These are phyloP conservation scores for Ampelocalamus luodianensis DNA, from an alignment of 176 grass and related monocot genomes.

Conservation along the genomic window DNA sequence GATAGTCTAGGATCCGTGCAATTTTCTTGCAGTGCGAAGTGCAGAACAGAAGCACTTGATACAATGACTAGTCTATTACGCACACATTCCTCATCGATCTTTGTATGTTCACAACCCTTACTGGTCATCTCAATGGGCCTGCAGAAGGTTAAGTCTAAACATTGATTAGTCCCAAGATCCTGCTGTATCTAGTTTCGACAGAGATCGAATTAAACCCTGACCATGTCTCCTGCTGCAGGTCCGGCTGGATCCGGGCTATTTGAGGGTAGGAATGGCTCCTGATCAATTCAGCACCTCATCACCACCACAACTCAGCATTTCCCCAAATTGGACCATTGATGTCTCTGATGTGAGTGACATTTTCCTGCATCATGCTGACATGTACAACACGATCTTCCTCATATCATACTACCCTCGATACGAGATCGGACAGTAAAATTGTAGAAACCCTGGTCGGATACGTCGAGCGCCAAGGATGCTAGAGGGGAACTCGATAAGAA, in stretches of 20 bases:
- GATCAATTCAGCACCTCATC: constrained; percentile 5
- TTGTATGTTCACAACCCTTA: not conserved
- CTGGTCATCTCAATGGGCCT: not conserved
- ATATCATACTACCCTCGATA: too few species aligned
- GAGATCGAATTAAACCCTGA: constrained; percentile 13
- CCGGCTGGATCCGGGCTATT: constrained; percentile 34
- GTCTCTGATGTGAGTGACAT: constrained; percentile 49
- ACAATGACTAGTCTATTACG: too few species aligned
- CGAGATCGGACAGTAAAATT: too few species aligned
- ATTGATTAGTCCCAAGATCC: not conserved
- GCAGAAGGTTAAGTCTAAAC: not conserved
- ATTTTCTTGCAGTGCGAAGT: too few species aligned
- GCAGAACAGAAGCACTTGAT: too few species aligned
- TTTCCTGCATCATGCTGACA: not conserved
- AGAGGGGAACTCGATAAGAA: too few species aligned
- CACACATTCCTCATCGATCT: too few species aligned
- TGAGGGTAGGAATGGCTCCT: constrained; percentile 42
- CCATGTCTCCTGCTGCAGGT: constrained; percentile 40
- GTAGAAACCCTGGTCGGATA: too few species aligned
- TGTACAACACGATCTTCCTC: too few species aligned
- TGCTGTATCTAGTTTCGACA: not conserved
- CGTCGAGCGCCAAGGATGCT: too few species aligned
- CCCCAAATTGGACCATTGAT: constrained; percentile 54
- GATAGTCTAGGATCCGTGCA: too few species aligned
- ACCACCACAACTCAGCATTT: not conserved